Conservation (phyloP, 441 rosid species). For the Francoa sonchifolia region DNA sequence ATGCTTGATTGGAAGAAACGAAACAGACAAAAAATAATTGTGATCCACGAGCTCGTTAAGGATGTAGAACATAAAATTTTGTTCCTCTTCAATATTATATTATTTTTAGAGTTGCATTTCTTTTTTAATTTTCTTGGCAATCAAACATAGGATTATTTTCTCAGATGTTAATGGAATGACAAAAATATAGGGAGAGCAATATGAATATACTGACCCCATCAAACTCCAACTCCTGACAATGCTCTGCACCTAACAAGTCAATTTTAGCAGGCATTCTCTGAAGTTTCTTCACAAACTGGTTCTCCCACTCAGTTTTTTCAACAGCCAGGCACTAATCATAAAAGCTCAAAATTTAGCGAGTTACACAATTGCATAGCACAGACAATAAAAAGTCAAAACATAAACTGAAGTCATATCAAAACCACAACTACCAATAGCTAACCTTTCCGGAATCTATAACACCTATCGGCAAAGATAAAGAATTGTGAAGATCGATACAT, state of each 20-base stretch:
- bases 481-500: constrained; percentile 24
- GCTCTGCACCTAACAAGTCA: constrained; percentile 38
- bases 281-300: constrained; percentile 27
- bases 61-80: no score
- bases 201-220: constrained; percentile 35
- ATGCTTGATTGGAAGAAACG: not conserved
- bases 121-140: no score
- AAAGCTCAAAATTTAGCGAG: constrained; percentile 7
- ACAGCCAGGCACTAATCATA: constrained; percentile 34
- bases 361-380: constrained; percentile 1
- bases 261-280: constrained; percentile 40
- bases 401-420: not conserved
- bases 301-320: constrained; percentile 33
- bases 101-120: no score
- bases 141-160: no score
- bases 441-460: constrained; percentile 63
- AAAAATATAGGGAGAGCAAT: not conserved
- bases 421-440: constrained; percentile 2
- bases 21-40: not conserved
- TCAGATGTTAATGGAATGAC: not conserved
- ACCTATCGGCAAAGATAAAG: constrained; percentile 46
- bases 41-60: not conserved
- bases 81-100: no score
- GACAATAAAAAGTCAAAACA: constrained; percentile 3
- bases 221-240: constrained; percentile 36